Conservation (phyloP, 768 basidiomycete species). For the Termitomyces sp. region DNA sequence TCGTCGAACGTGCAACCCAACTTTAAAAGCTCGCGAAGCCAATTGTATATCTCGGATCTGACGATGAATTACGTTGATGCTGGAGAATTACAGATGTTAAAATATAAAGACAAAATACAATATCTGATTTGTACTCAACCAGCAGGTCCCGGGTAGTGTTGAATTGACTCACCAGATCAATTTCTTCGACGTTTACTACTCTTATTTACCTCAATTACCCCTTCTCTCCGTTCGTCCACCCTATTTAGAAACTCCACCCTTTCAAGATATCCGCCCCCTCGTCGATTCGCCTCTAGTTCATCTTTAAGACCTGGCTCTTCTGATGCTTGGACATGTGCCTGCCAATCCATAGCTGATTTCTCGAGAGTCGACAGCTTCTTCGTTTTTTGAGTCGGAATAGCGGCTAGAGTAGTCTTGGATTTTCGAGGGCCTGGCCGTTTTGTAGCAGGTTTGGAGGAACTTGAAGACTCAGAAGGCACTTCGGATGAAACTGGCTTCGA, state of each 20-base stretch:
- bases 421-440: conserved; percentile 67
- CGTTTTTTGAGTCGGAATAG: conserved; percentile 54
- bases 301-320: conserved; percentile 46
- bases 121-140: not conserved
- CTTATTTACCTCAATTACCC: conserved; percentile 55
- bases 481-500: conserved; percentile 1
- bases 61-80: not conserved
- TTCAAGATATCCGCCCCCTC: conserved; percentile 78
- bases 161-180: not conserved
- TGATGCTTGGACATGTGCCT: conserved; percentile 51
- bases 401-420: conserved; percentile 52
- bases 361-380: conserved; percentile 83
- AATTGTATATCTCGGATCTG: not conserved
- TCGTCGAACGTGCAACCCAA: not conserved
- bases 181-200: conserved; percentile 48
- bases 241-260: conserved; percentile 81
- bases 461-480: conserved; percentile 5
- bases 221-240: conserved; percentile 70
- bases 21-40: not conserved
- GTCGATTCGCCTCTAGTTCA: conserved; percentile 71
- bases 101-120: not conserved
- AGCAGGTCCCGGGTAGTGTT: too few species aligned
- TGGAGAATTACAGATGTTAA: not conserved
- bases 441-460: conserved; percentile 20
- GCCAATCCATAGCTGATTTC: conserved; percentile 88